Evolutionary conservation across 2,329 filamentous ascomycete genomes (phyloP).

Genomic region (Scorias spongiosa): DNA sequence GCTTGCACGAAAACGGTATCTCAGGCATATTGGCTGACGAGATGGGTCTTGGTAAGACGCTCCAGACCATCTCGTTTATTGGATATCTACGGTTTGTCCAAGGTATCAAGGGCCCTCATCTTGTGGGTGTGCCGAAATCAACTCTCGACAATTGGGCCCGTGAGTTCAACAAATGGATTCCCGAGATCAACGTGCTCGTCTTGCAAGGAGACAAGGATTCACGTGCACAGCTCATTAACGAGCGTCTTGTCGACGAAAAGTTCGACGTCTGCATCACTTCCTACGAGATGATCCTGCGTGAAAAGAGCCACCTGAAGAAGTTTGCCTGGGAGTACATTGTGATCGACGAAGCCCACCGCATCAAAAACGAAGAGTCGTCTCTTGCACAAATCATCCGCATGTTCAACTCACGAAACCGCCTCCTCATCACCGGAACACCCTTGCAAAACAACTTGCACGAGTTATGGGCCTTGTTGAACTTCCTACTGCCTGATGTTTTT

Average conservation of each 20-base stretch:
- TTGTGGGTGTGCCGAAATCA: slow-evolving; percentile 87
- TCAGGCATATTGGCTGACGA: slow-evolving; percentile 95
- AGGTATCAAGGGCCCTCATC: slow-evolving; percentile 77
- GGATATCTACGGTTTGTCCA: slow-evolving; percentile 87
- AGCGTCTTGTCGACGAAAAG: slow-evolving; percentile 80
- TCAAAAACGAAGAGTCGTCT: slow-evolving; percentile 98
- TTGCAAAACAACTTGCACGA: slow-evolving; percentile 97
- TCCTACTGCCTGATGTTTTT: slow-evolving; percentile 94
- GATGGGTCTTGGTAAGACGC: slow-evolving; percentile 95
- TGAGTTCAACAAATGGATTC: slow-evolving; percentile 87
- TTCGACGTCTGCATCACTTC: slow-evolving; percentile 98
- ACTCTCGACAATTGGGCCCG: slow-evolving; percentile 97
- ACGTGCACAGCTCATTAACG: slow-evolving; percentile 72
- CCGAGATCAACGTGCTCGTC: slow-evolving; percentile 85
- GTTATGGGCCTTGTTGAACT: slow-evolving; percentile 93
- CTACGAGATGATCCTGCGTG: slow-evolving; percentile 95
- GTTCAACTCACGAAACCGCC: slow-evolving; percentile 87
- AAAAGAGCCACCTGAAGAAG: slow-evolving; percentile 89
- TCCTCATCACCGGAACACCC: slow-evolving; percentile 91
- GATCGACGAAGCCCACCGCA: slow-evolving; percentile 93
- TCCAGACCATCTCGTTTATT: slow-evolving; percentile 93
- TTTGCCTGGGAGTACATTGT: slow-evolving; percentile 99
- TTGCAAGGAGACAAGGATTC: slow-evolving; percentile 93
- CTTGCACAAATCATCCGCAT: slow-evolving; percentile 90
- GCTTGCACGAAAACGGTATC: slow-evolving; percentile 95